Base-by-base conservation (phyloP, 208 protist genomes). In the Acanthamoeba lenticulata region DNA sequence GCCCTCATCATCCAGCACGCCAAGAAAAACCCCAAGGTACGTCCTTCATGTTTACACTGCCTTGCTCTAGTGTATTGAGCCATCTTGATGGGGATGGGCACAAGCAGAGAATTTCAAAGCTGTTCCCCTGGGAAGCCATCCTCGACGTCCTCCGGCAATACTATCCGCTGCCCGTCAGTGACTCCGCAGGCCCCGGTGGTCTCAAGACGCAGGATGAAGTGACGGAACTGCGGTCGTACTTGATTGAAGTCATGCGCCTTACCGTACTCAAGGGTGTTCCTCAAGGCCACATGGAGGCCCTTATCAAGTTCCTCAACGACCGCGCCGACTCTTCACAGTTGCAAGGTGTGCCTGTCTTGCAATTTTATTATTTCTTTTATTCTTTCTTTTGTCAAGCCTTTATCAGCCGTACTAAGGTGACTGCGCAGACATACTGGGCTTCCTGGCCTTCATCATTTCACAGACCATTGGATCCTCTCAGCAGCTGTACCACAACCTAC, bases 21-120 rank as follows among this genome's bases (percentile, higher is more conserved):
- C 13, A 90, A 90, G 52, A 90, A 65, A 38, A 90, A 90, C 27
- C 81, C 81, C 44, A 90, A 90, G 81, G 81, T 90, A 52, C 67
- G 17, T 42, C 11, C 9, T 40, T 32, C n/a, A n/a, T n/a, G 27
- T 79, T 79, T 19, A 79, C 11, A 60, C 52, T 60, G 52, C 11
- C 11, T 11, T 60, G 52, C 52, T 21, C 21, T 21, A 27, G 11
- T 21, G 52, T 60, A 60, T 60, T 21, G 15, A 21, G 52, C 52
- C 67, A 36, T 79, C 27, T 29, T 79, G 9, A 79, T 79, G 3
- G 2, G n/a, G 34, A 32, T 19, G 13, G 15, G 17, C 40, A 45
- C 19, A 38, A n/a, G 13, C 52, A 90, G 81, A 34, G 81, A 19
- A 42, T 90, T 27, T 52, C 81, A 24, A 90, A 62, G 81, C 45